These are phyloP conservation scores for Theobroma grandiflorum DNA, from an alignment of 441 rosid genomes.

Conservation along the genomic window DNA sequence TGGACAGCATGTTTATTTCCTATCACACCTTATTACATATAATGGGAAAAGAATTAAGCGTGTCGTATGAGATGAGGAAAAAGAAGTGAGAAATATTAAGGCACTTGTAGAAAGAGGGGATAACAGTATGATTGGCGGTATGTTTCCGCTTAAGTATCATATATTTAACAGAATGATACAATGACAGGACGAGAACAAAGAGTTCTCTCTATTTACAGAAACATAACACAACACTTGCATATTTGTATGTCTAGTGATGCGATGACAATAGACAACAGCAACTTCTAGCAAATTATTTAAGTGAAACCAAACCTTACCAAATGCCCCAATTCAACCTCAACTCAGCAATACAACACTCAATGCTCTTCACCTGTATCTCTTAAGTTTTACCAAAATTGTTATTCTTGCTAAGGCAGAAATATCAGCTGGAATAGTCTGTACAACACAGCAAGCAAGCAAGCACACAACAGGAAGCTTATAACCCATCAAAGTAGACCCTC, in stretches of 20 bases:
- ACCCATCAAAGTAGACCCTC: neutral
- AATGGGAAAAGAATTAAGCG: neutral
- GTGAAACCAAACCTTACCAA: neutral
- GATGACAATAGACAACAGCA: neutral
- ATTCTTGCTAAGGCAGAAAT: conserved; percentile 10
- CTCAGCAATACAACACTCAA: neutral
- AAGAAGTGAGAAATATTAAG: neutral
- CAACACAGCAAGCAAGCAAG: neutral
- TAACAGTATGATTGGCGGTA: neutral
- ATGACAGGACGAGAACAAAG: neutral
- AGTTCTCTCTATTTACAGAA: conserved; percentile 3
- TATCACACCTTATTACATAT: neutral
- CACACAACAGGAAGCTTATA: neutral
- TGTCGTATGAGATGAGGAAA: neutral
- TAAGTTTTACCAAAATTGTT: neutral
- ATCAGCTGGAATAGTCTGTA: conserved; percentile 11
- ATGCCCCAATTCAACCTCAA: neutral
- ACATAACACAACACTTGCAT: neutral
- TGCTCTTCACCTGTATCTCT: neutral
- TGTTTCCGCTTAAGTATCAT: neutral
- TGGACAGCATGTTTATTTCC: neutral
- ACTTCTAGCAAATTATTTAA: neutral
- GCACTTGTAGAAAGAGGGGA: neutral
- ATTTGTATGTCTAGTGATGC: neutral
- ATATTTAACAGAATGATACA: neutral